Evolutionary conservation across 108 stramenopile genomes (phyloP).

Genomic region (Fragilaria radians): DNA sequence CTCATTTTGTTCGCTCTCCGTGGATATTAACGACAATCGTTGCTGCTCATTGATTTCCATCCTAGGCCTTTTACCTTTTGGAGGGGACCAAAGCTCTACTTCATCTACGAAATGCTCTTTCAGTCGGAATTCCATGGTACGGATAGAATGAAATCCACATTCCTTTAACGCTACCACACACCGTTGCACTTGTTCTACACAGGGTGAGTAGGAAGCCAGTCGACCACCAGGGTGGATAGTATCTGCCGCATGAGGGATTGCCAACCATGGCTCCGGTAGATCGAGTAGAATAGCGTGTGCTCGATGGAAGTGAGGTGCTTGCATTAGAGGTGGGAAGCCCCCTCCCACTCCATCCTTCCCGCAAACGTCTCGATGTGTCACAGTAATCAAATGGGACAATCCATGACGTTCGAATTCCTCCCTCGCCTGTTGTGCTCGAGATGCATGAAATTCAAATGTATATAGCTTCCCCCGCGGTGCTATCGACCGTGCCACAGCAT

Average conservation of each 20-base stretch:
- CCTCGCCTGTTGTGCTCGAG: constrained; percentile 73
- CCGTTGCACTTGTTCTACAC: constrained; percentile 92
- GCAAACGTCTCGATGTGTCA: constrained; percentile 81
- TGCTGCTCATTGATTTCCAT: constrained; percentile 7
- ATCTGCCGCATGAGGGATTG: constrained; percentile 77
- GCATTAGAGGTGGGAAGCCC: constrained; percentile 45
- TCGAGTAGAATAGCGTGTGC: constrained; percentile 90
- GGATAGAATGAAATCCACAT: constrained; percentile 71
- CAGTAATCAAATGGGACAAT: constrained; percentile 62
- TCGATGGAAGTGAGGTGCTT: no score
- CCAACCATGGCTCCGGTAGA: constrained; percentile 92
- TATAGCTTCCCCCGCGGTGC: constrained; percentile 82
- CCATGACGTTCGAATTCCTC: constrained; percentile 80
- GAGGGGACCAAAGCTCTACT: constrained; percentile 43
- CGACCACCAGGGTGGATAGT: constrained; percentile 62
- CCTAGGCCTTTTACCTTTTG: constrained; percentile 38
- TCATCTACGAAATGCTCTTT: constrained; percentile 77
- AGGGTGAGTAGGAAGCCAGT: constrained; percentile 88
- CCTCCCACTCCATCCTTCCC: constrained; percentile 27
- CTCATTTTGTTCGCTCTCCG: constrained; percentile 13
- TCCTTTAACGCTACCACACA: constrained; percentile 46
- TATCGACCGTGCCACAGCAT: constrained; percentile 78
- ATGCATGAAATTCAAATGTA: constrained; percentile 89
- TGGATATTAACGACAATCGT: constrained; percentile 20
- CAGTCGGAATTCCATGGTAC: constrained; percentile 84